These are phyloP conservation scores for Endogone sp. DNA, from an alignment of 192 early-diverging fungal species.

Conservation along the genomic window DNA sequence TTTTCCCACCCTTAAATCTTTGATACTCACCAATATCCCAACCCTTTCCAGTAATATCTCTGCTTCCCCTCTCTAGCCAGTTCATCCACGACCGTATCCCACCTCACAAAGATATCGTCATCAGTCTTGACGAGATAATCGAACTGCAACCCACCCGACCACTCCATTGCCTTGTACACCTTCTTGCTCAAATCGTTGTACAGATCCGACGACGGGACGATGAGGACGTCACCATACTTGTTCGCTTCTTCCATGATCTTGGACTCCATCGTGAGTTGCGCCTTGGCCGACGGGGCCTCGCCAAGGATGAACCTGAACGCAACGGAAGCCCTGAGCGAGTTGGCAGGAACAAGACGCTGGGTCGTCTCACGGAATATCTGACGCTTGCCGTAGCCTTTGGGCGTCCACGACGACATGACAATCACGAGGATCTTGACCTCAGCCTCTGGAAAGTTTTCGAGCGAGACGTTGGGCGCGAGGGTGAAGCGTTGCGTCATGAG, in stretches of 20 bases:
- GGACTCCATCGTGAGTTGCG: conserved; percentile 33
- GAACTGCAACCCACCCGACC: conserved; percentile 48
- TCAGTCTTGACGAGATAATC: conserved; percentile 57
- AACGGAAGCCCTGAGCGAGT: conserved; percentile 36
- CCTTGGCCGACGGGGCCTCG: conserved; percentile 37
- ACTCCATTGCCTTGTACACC: conserved; percentile 51
- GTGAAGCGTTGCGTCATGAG: conserved; percentile 26
- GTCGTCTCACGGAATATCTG: conserved; percentile 43
- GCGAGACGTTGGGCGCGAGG: conserved; percentile 21
- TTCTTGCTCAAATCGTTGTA: conserved; percentile 53
- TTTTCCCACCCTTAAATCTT: not conserved
- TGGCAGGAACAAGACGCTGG: conserved; percentile 36
- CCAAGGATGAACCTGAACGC: conserved; percentile 51
- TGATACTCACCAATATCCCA: conserved; percentile 48
- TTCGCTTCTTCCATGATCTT: conserved; percentile 42
- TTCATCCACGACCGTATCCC: conserved; percentile 48
- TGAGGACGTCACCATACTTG: conserved; percentile 43
- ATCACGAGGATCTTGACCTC: conserved; percentile 47
- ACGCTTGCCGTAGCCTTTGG: conserved; percentile 42
- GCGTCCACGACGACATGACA: conserved; percentile 54
- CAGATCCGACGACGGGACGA: conserved; percentile 47
- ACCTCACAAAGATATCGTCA: conserved; percentile 58
- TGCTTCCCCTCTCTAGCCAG: conserved; percentile 35
- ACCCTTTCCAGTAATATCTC: conserved; percentile 51
- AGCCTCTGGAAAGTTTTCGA: conserved; percentile 23